Evolutionary conservation across 352 stramenopile species (phyloP), one percentile per base, ranked within the genome.

Genomic region (Phytophthora meadii): DNA sequence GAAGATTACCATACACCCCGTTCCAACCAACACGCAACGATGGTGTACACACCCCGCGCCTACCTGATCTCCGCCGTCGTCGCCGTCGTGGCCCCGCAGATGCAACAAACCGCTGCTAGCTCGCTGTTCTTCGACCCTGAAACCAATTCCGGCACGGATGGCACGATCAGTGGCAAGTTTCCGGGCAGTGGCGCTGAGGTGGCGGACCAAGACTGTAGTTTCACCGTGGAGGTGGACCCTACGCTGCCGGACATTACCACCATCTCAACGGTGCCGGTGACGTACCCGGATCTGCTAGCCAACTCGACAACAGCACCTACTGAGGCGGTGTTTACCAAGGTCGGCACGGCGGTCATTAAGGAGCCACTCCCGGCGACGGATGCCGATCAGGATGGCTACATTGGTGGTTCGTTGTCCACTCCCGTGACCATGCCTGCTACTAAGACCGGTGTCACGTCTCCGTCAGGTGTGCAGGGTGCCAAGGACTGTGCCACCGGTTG

Each of bases 401-500:
- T 56, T 34, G 50, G 36, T 12, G 46, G n/a, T 3, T 39, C 54
- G 4, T 22, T 12, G 34, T 8, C 10, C 11, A 47, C 22, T n/a
- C 50, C 34, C 5, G 36, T 56, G 47, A 65, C n/a, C 7, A 36
- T 12, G 11, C 55, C 62, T 12, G 19, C 17, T 27, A 48, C 42
- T 22, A 70, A 70, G 49, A 53, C 52, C 11, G 52, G 52, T 11
- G 48, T 56, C 19, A 37, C 49, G 11, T 39, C 19, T 0, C 49
- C 49, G 17, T 55, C 48, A 19, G 39, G 22, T 51, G 46, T 53
- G 39, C 34, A 45, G 17, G 65, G 54, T 46, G 45, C 76, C 12
- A 70, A 53, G 58, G 58, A 72, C 52, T 72, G 65, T 27, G 44
- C 47, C 41, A 70, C 65, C 22, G 65, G 65, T 17, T 69, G 60